phyloP scores from a whole-genome alignment of 345 rosid species.

The Pistacia atlantica region DNA sequence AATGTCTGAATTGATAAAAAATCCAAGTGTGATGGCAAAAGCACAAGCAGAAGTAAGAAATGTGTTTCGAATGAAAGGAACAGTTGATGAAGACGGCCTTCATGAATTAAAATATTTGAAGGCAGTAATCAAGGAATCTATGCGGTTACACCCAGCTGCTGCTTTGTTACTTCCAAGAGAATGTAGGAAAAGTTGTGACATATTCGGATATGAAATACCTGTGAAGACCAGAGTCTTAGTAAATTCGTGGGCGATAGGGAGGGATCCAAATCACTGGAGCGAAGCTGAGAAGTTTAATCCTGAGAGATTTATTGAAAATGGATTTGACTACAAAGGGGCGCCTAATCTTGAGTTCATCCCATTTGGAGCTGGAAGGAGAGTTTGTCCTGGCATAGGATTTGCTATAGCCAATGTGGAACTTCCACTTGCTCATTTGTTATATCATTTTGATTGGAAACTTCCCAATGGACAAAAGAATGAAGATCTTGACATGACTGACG shows the following conservation, averaged over 20 bases:
- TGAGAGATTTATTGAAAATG: constrained; percentile 28
- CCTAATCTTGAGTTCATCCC: constrained; percentile 25
- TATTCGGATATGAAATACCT: constrained; percentile 23
- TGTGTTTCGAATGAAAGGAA: too few relatives aligned
- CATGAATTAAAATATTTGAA: constrained; percentile 29
- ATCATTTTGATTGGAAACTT: constrained; percentile 40
- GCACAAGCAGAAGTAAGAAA: constrained; percentile 33
- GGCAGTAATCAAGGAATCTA: constrained; percentile 31
- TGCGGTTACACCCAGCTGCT: constrained; percentile 32
- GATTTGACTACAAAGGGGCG: constrained; percentile 29
- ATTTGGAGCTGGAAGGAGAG: constrained; percentile 40
- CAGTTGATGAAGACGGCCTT: constrained; percentile 8
- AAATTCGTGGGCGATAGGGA: constrained; percentile 2
- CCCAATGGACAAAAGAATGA: not conserved
- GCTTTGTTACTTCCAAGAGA: constrained; percentile 41
- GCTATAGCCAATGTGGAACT: constrained; percentile 22
- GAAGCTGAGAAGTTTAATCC: constrained; percentile 31
- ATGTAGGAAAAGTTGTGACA: not conserved
- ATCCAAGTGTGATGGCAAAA: constrained; percentile 31
- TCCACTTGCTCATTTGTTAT: constrained; percentile 25
- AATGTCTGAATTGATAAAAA: constrained; percentile 33
- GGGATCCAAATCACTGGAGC: constrained; percentile 29
- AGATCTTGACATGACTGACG: constrained; percentile 31
- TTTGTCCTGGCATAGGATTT: constrained; percentile 33
- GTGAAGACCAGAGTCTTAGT: constrained; percentile 21